Evolutionary conservation across 768 basidiomycete species (phyloP), one percentile per base, ranked within the genome.

Genomic region (Calocera cornea): DNA sequence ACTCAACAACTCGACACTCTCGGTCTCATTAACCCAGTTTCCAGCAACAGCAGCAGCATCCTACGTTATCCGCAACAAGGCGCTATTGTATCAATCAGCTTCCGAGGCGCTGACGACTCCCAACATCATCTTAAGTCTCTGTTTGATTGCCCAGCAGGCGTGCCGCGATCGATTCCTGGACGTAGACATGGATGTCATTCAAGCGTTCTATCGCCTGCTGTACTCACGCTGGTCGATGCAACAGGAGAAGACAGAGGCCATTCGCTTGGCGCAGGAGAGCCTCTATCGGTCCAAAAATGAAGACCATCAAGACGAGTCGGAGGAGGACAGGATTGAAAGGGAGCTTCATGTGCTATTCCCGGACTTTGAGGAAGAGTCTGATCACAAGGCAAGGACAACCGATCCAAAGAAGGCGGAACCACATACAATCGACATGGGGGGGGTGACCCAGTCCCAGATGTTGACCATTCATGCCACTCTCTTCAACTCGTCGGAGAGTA

Each of bases 321-420:
- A 95, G 68, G 84, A 83, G 2, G 89, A 92, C 72, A 73, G 83
- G 40, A 92, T 97, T 73, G 90, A 89, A 75, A 80, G 81, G 69
- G 97, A 98, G 71, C 92, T 98, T 72, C 77, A 86, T 50, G 78
- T 83, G 3, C 75, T 98, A 33, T 99, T 99, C 76, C 97, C 97
- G 14, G 85, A 85, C 12, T 95, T 86, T 71, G 89, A 88, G 34
- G 83, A 88, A 66, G 79, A 68, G 22, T 44, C 68, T 36, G 66
- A 70, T 44, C 68, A 24, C 72, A 19, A 63, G 66, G 29, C 49
- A 67, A 24, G 67, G 66, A 33, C 34, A 65, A 17, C 16, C 19
- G 22, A 24, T 34, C 36, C 31, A 1, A 31, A n/a, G 14, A 8
- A 1, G n/a, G 17, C 34, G 8, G 19, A 50, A 11, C 29, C 44